Conservation (phyloP, 768 basidiomycete species). For the Flagelloscypha sp. region DNA sequence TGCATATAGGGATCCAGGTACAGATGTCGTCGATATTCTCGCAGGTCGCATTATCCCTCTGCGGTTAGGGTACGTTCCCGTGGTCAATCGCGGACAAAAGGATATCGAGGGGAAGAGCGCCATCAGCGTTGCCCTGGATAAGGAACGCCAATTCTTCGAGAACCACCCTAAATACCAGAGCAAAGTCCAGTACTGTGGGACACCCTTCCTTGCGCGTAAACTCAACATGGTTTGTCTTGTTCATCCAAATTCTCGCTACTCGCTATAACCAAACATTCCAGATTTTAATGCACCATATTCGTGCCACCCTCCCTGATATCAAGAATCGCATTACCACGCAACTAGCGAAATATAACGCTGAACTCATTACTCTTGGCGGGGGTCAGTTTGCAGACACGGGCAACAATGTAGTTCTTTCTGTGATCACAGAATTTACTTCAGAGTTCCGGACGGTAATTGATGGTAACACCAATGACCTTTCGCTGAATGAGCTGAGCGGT, state of each 20-base stretch:
- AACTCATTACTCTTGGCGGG: conserved; percentile 77
- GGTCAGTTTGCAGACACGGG: conserved; percentile 80
- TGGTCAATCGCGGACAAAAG: conserved; percentile 96
- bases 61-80: conserved; percentile 94
- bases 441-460: conserved; percentile 97
- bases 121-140: conserved; percentile 78
- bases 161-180: conserved; percentile 87
- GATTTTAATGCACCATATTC: conserved; percentile 99
- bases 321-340: conserved; percentile 91
- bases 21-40: conserved; percentile 97
- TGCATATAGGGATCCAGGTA: conserved; percentile 83
- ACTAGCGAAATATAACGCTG: conserved; percentile 79
- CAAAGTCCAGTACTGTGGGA: conserved; percentile 95
- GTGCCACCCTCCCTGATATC: conserved; percentile 95
- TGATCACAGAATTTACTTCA: conserved; percentile 95
- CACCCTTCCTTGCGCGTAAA: conserved; percentile 91
- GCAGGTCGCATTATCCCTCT: conserved; percentile 96
- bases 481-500: conserved; percentile 93
- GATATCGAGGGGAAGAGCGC: conserved; percentile 89
- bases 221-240: conserved; percentile 71
- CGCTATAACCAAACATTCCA: conserved; percentile 19
- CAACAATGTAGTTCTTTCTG: conserved; percentile 88
- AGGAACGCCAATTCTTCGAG: conserved; percentile 91
- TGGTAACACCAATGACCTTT: conserved; percentile 93
- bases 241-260: conserved; percentile 2